Evolutionary conservation across 1,284 basidiomycete species (phyloP).

Genomic region (Puccinia novopanici): DNA sequence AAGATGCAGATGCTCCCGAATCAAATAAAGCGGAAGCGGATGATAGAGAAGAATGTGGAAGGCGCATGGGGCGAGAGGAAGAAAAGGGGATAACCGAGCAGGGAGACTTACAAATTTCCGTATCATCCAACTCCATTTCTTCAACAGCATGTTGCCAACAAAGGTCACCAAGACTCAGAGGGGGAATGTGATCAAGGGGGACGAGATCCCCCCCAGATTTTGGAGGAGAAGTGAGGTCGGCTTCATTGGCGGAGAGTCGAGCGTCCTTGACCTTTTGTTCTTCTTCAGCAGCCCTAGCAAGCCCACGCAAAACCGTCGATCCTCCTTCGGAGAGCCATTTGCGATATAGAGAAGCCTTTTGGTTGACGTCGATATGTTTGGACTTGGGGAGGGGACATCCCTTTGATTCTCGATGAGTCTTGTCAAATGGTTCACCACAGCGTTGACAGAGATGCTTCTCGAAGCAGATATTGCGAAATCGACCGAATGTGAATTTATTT

Average conservation of each 20-base stretch:
- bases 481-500: not conserved
- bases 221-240: not conserved
- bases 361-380: not conserved
- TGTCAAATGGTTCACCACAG: not conserved
- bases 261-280: too few species aligned
- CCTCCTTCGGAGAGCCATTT: too few species aligned
- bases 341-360: not conserved
- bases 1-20: not conserved
- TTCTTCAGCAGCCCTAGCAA: too few species aligned
- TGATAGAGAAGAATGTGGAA: too few species aligned
- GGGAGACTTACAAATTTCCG: not conserved
- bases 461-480: not conserved
- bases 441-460: not conserved
- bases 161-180: not conserved
- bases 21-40: not conserved
- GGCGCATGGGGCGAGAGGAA: too few species aligned
- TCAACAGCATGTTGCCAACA: not conserved
- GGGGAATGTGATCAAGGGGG: not conserved
- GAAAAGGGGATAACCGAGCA: too few species aligned
- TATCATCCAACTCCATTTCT: not conserved
- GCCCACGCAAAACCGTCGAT: too few species aligned
- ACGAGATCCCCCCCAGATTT: not conserved
- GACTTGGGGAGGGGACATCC: not conserved
- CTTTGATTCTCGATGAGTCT: not conserved
- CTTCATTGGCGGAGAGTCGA: too few species aligned